Conservation (phyloP, 2,329 filamentous ascomycete genomes). For the Alternaria sp. region DNA sequence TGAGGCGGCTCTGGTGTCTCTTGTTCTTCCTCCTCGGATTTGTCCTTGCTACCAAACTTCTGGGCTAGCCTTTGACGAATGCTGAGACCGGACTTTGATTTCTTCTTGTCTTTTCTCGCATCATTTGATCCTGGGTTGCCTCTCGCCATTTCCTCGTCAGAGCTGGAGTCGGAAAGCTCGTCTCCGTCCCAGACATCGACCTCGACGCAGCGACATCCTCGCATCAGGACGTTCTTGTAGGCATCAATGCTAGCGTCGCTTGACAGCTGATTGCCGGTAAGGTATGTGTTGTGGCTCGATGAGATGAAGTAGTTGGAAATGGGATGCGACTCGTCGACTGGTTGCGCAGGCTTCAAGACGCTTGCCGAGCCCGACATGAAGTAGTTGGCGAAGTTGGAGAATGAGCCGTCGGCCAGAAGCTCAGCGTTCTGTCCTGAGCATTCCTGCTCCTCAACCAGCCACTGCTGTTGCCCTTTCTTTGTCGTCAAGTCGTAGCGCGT, state of each 20-base stretch:
- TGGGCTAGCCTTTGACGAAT: slow-evolving; percentile 46
- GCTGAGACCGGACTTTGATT: slow-evolving; percentile 31
- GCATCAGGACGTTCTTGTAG: slow-evolving; percentile 76
- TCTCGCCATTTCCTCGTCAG: slow-evolving; percentile 40
- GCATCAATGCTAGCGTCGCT: slow-evolving; percentile 78
- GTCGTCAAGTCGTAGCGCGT: slow-evolving; percentile 39
- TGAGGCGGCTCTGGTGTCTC: slow-evolving; percentile 12
- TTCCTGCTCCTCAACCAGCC: slow-evolving; percentile 43
- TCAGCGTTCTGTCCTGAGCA: slow-evolving; percentile 27
- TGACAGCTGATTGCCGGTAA: slow-evolving; percentile 83
- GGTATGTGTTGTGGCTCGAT: slow-evolving; percentile 93
- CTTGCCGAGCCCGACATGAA: slow-evolving; percentile 55
- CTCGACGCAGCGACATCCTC: slow-evolving; percentile 87
- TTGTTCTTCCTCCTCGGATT: slow-evolving; percentile 27
- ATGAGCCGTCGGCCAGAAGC: slow-evolving; percentile 38
- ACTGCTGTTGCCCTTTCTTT: slow-evolving; percentile 38
- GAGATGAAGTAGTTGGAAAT: slow-evolving; percentile 93
- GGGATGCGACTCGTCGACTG: slow-evolving; percentile 67
- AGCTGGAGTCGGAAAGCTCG: slow-evolving; percentile 50
- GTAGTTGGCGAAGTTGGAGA: slow-evolving; percentile 48
- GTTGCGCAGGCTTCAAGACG: slow-evolving; percentile 52
- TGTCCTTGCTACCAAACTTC: slow-evolving; percentile 38
- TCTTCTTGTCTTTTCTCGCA: slow-evolving; percentile 36
- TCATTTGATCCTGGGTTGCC: slow-evolving; percentile 25
- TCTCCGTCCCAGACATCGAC: slow-evolving; percentile 93